Evolutionary conservation across 257 asterid genomes (phyloP), one percentile per base, ranked within the genome.

Genomic region (Penstemon eatonii): DNA sequence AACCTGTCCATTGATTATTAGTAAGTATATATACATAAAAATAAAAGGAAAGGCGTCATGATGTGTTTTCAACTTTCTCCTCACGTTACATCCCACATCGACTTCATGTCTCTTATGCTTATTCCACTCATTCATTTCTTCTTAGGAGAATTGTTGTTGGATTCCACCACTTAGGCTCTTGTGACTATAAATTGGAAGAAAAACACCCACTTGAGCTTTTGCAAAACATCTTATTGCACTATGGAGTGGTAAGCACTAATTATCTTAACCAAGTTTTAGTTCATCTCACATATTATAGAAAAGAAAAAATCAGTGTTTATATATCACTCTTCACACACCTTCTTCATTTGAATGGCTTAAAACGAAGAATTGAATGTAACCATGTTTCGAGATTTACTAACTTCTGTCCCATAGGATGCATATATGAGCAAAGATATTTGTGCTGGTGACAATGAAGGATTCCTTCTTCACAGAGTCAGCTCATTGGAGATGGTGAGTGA

Each of bases 71-170:
- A 25, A 25, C 33, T 25, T 25, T 25, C 33, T 25, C 33, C 33
- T 25, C 33, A 25, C 2, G 2, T 25, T 25, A 1, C 33, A 2
- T 25, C 33, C 33, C 33, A 25, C 33, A 25, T 25, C 4, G 36
- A 5, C 56, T 49, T 56, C 56, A 46, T 3, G 42, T 62, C 62
- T 60, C 49, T n/a, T 43, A 11, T 39, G 44, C 60, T 49, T 8
- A 41, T 9, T 19, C 60, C 40, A n/a, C 0, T 11, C 8, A 45
- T 46, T 68, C 18, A 52, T 66, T 41, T 71, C 19, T 54, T 8
- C 15, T 41, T 58, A 88, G 96, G 96, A 78, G 73, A 75, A 65
- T 88, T 73, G 82, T 71, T 52, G 63, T 78, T 6, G 92, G 96
- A 69, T 52, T 76, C 69, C 79, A 86, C 79, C 81, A 79, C 42